phyloP scores from a whole-genome alignment of 768 basidiomycete species.

The Russula vinacea region DNA sequence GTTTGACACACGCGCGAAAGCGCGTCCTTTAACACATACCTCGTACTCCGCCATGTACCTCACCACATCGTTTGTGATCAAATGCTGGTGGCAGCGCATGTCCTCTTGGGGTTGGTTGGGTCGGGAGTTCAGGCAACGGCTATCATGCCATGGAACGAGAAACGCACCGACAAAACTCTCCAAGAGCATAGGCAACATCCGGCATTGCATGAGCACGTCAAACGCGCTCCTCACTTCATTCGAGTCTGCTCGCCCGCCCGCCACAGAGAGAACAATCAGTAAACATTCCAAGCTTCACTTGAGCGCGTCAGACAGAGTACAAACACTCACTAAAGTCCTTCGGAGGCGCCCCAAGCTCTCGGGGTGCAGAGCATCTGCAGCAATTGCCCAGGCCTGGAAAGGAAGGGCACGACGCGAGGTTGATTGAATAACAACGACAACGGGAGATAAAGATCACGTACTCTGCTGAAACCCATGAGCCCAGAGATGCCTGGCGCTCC shows the following conservation, averaged over 20 bases:
- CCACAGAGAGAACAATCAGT: neutral
- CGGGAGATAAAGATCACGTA: constrained; percentile 26
- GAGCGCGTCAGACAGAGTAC: neutral
- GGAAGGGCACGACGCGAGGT: no score
- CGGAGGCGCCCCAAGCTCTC: constrained; percentile 44
- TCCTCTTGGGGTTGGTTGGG: constrained; percentile 47
- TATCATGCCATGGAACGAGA: neutral
- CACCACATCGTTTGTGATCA: constrained; percentile 60
- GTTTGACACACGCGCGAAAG: no score
- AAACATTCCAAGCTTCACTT: neutral
- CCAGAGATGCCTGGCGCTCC: constrained; percentile 60
- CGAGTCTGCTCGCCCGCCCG: constrained; percentile 47
- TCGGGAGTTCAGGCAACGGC: neutral
- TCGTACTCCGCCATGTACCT: constrained; percentile 59
- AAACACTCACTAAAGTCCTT: constrained; percentile 35
- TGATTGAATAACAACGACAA: neutral
- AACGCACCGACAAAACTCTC: constrained; percentile 66
- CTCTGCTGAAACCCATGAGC: constrained; percentile 59
- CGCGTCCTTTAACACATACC: constrained; percentile 43
- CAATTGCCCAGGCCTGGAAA: constrained; percentile 54
- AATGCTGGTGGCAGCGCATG: constrained; percentile 54
- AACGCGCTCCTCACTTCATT: constrained; percentile 54
- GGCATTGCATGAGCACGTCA: constrained; percentile 53
- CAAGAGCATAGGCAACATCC: constrained; percentile 59
- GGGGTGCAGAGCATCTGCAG: constrained; percentile 50